Conservation (phyloP, 768 basidiomycete species). For the Podaxis sp. region DNA sequence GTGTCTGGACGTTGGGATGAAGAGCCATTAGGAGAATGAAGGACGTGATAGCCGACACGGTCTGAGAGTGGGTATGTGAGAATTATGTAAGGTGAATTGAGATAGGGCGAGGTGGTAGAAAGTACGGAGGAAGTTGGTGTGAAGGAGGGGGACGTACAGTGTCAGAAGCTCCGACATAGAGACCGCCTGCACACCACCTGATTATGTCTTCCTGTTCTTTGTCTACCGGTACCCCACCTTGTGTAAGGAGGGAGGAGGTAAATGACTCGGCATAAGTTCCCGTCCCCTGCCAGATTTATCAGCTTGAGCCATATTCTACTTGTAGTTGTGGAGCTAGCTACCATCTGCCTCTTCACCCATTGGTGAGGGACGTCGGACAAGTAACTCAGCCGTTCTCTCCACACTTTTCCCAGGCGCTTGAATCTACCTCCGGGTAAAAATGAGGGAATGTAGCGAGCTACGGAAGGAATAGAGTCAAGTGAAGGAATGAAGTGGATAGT, state of each 20-base stretch:
- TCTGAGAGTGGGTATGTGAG: constrained; percentile 28
- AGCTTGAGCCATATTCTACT: too few relatives aligned
- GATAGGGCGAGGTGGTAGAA: background rate
- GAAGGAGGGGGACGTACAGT: constrained; percentile 31
- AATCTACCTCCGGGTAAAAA: constrained; percentile 51
- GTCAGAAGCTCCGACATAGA: constrained; percentile 48
- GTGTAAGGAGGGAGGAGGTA: constrained; percentile 37
- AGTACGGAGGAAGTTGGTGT: background rate
- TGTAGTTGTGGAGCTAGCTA: constrained; percentile 17
- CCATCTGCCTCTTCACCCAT: constrained; percentile 49
- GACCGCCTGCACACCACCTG: constrained; percentile 49
- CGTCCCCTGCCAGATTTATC: constrained; percentile 22
- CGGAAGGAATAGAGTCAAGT: background rate
- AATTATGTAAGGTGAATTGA: background rate
- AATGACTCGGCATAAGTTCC: constrained; percentile 41
- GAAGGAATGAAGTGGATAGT: background rate
- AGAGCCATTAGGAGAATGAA: constrained; percentile 52
- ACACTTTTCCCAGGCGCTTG: constrained; percentile 43
- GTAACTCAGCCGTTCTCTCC: constrained; percentile 34
- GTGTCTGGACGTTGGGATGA: constrained; percentile 40
- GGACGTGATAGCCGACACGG: constrained; percentile 44
- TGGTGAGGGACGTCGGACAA: constrained; percentile 39
- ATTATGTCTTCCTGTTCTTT: constrained; percentile 42
- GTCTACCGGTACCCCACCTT: constrained; percentile 23
- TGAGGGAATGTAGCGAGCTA: constrained; percentile 50